A percentile compares a stretch with the other conserved stretches of the same genome.
Conservation (phyloP, 371 early-diverging fungal species). For the Mortierella sp. region DNA sequence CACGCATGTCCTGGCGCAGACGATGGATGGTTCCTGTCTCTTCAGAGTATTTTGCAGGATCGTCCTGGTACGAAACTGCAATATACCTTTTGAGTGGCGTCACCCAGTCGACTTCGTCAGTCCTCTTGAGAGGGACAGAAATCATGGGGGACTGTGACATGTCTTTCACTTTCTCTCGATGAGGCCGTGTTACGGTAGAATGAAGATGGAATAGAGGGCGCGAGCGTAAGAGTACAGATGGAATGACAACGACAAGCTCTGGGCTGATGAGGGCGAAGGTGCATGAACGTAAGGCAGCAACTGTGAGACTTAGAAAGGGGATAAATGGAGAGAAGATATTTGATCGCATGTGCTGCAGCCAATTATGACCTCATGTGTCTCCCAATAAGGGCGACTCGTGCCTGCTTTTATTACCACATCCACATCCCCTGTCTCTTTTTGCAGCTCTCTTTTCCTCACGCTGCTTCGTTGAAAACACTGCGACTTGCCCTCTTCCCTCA, state of each 20-base stretch:
- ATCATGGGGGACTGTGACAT: slow-evolving; percentile 56
- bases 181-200: not conserved
- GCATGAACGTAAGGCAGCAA: not conserved
- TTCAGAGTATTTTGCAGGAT: slow-evolving; percentile 87
- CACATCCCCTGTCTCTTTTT: not conserved
- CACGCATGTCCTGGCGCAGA: slow-evolving; percentile 94
- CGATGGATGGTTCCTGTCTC: slow-evolving; percentile 90
- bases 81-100: slow-evolving; percentile 87
- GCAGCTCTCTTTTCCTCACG: not conserved
- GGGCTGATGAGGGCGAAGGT: not conserved
- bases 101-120: slow-evolving; percentile 93
- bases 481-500: not conserved
- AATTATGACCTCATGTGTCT: not conserved
- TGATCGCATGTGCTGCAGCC: not conserved
- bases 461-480: not conserved
- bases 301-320: too few relatives aligned
- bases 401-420: too few relatives aligned
- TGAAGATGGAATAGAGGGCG: not conserved
- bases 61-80: slow-evolving; percentile 86
- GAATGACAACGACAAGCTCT: slow-evolving; percentile 5
- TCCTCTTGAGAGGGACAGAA: slow-evolving; percentile 76
- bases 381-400: not conserved
- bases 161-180: too few relatives aligned
- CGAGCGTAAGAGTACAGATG: not conserved
- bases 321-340: not conserved